phyloP scores from a whole-genome alignment of 345 rosid species.

The Psidium guajava region DNA sequence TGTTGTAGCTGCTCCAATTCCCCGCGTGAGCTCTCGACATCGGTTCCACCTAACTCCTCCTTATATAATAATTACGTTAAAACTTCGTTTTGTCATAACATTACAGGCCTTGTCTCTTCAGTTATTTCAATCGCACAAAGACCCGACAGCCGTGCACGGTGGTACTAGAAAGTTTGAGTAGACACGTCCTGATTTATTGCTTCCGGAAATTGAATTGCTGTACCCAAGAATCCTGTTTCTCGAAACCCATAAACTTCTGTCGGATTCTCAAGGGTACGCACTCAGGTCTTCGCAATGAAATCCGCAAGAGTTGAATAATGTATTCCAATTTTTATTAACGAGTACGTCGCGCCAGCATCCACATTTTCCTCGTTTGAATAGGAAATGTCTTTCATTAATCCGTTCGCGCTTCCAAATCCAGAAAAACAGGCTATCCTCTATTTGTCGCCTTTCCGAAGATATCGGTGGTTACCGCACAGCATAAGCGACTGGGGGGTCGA shows the following conservation, averaged over 20 bases:
- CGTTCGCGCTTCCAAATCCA: not conserved
- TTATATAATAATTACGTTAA: not conserved
- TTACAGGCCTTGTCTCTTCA: not conserved
- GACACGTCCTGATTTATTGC: not conserved
- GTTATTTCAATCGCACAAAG: not conserved
- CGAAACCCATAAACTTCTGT: not conserved
- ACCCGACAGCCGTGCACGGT: not conserved
- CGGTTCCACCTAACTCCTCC: not conserved
- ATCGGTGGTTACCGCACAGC: no score
- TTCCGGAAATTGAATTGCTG: not conserved
- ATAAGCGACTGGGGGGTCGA: no score
- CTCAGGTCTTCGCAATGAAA: not conserved
- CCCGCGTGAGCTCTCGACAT: not conserved
- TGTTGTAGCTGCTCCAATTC: not conserved
- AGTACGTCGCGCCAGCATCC: not conserved
- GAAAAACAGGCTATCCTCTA: not conserved
- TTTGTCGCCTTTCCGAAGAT: no score
- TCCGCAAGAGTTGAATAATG: not conserved
- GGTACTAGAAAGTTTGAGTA: not conserved
- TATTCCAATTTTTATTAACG: not conserved
- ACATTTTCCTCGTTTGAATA: not conserved
- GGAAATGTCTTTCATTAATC: not conserved
- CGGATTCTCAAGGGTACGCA: not conserved
- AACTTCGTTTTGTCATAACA: not conserved
- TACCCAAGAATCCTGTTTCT: not conserved